Percentiles rank a stretch among this genome's conserved stretches.
Evolutionary conservation across 2,329 filamentous ascomycete genomes (phyloP).

Genomic region (Thielaviopsis euricoi): DNA sequence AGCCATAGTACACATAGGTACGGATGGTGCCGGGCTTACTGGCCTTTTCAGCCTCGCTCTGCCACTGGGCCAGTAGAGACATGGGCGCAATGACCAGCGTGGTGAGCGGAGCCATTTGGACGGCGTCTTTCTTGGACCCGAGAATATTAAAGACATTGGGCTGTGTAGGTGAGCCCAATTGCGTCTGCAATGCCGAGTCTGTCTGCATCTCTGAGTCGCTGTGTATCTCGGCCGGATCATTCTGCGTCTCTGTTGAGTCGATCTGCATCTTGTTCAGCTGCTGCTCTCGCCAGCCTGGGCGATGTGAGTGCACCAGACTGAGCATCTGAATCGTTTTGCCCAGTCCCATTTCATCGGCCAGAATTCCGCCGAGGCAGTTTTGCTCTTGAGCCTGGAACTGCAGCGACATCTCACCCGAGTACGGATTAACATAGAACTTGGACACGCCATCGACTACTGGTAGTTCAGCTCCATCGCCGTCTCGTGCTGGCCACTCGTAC

Average conservation of each 20-base stretch:
- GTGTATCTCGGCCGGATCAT: too few relatives aligned
- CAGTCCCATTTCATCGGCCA: constrained; percentile 94
- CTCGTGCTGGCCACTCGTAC: constrained; percentile 75
- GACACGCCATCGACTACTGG: constrained; percentile 44
- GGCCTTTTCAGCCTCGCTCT: constrained; percentile 83
- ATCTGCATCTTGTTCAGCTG: background rate
- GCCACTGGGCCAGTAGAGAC: constrained; percentile 92
- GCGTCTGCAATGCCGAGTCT: too few relatives aligned
- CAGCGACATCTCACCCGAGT: constrained; percentile 82
- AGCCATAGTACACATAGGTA: constrained; percentile 80
- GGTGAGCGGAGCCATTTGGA: constrained; percentile 64
- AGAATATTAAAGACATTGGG: constrained; percentile 6
- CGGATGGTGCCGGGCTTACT: constrained; percentile 71
- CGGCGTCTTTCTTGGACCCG: constrained; percentile 11
- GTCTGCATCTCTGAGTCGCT: background rate
- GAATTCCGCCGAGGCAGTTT: constrained; percentile 78
- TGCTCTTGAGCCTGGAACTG: constrained; percentile 90
- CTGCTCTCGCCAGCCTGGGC: constrained; percentile 15
- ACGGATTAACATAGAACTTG: constrained; percentile 89
- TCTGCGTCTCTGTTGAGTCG: background rate
- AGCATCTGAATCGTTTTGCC: constrained; percentile 99
- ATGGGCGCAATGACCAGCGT: constrained; percentile 94
- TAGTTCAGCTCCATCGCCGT: constrained; percentile 67
- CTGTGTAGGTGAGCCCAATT: too few relatives aligned
- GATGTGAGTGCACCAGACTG: constrained; percentile 75